phyloP scores from a whole-genome alignment of 306 rosid genomes.

The Sesbania bispinosa region DNA sequence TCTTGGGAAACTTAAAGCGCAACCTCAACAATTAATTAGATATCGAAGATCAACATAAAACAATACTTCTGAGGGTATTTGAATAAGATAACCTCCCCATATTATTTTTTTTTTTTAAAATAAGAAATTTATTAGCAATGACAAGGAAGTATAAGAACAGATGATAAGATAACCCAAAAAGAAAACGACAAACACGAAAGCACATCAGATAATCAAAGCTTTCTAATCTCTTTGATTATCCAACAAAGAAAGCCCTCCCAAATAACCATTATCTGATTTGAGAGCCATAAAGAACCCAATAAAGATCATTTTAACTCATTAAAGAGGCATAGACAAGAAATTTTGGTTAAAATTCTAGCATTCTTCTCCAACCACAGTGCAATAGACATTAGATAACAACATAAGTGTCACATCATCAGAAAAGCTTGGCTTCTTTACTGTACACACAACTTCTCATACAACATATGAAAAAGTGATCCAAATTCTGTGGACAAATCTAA shows the following conservation, averaged over 20 bases:
- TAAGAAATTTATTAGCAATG: too few species aligned
- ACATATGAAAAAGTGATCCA: not conserved
- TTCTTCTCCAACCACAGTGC: not conserved
- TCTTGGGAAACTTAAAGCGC: not conserved
- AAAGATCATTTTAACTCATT: not conserved
- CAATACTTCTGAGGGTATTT: not conserved
- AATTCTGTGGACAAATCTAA: not conserved
- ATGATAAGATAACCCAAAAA: not conserved
- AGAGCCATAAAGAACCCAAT: not conserved
- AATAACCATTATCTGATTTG: not conserved
- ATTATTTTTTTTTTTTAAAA: too few species aligned
- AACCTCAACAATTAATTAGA: too few species aligned
- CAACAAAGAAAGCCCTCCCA: not conserved
- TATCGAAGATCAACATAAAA: not conserved
- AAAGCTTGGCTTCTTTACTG: not conserved
- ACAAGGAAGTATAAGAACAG: not conserved
- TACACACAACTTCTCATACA: not conserved
- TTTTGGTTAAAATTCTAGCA: not conserved
- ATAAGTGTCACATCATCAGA: not conserved
- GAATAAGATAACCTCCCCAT: not conserved
- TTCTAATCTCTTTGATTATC: not conserved
- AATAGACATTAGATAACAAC: not conserved
- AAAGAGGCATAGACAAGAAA: slow-evolving; percentile 1
- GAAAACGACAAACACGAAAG: not conserved
- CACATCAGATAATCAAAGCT: not conserved